These are phyloP conservation scores for Phalaenopsis equestris DNA, from an alignment of 106 monocot species.

Conservation along the genomic window DNA sequence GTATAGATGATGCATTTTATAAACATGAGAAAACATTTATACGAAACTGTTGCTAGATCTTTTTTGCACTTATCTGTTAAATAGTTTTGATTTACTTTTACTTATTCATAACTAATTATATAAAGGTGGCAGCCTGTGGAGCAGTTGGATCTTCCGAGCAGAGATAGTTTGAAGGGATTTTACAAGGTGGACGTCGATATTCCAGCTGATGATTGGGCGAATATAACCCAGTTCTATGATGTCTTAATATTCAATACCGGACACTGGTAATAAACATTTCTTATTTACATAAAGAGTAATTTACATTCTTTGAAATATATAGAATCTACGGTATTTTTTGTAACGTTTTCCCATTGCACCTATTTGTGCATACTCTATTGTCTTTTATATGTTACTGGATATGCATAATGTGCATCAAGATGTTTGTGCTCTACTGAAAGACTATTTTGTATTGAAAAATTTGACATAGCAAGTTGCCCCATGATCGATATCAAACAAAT, in stretches of 20 bases:
- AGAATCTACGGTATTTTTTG: background rate
- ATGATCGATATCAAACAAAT: no score
- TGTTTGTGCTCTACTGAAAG: background rate
- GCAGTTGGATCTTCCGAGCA: constrained; percentile 9
- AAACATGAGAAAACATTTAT: no score
- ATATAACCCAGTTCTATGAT: constrained; percentile 81
- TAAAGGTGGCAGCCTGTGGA: constrained; percentile 89
- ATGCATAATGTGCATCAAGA: background rate
- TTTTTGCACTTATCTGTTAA: background rate
- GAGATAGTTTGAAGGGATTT: constrained; percentile 51
- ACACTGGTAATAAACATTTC: constrained; percentile 59
- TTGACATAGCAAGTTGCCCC: no score
- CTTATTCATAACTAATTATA: constrained; percentile 40
- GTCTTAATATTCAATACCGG: constrained; percentile 91
- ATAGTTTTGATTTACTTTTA: constrained; percentile 10
- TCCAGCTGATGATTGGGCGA: constrained; percentile 89
- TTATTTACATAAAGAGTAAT: background rate
- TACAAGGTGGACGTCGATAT: constrained; percentile 85
- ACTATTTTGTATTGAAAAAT: background rate
- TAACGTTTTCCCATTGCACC: background rate
- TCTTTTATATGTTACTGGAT: background rate
- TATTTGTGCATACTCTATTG: background rate
- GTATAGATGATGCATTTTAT: no score
- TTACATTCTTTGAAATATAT: background rate
- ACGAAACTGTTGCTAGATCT: background rate